These are phyloP conservation scores for Micractinium conductrix DNA, from an alignment of 139 green algal species.

Conservation along the genomic window DNA sequence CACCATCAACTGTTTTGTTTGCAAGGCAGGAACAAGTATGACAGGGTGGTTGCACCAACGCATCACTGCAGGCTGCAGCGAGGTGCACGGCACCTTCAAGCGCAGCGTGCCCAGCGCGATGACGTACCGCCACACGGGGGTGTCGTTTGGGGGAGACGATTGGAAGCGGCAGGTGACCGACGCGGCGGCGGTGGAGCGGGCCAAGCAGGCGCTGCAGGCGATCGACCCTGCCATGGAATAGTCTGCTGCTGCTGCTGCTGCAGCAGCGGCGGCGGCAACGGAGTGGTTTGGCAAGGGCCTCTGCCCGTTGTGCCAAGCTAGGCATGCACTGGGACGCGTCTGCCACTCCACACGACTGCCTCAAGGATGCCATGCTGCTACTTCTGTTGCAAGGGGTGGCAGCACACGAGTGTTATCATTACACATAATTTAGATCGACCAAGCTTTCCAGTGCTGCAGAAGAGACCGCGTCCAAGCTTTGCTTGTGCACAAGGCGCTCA, in stretches of 20 bases:
- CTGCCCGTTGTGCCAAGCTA: no score
- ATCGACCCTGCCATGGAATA: not conserved
- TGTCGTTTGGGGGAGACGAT: conserved; percentile 13
- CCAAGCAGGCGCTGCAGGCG: not conserved
- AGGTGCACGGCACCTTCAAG: conserved; percentile 51
- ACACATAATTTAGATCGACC: no score
- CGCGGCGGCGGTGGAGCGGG: conserved; percentile 1
- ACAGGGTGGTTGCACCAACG: not conserved
- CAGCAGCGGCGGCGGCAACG: not conserved
- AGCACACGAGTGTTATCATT: no score
- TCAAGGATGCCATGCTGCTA: no score
- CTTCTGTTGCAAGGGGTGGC: no score
- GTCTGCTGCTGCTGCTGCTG: not conserved
- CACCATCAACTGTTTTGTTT: no score
- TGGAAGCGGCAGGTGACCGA: not conserved
- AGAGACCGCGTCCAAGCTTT: no score
- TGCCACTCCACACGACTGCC: no score
- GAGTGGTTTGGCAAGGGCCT: not conserved
- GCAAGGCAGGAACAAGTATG: not conserved
- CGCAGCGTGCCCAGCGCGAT: conserved; percentile 31
- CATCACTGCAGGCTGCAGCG: conserved; percentile 23
- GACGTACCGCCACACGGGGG: not conserved
- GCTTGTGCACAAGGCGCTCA: no score
- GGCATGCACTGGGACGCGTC: no score
- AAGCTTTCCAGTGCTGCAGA: no score